Evolutionary conservation across 305 asterid species (phyloP).

Genomic region (Solanum chacoense): DNA sequence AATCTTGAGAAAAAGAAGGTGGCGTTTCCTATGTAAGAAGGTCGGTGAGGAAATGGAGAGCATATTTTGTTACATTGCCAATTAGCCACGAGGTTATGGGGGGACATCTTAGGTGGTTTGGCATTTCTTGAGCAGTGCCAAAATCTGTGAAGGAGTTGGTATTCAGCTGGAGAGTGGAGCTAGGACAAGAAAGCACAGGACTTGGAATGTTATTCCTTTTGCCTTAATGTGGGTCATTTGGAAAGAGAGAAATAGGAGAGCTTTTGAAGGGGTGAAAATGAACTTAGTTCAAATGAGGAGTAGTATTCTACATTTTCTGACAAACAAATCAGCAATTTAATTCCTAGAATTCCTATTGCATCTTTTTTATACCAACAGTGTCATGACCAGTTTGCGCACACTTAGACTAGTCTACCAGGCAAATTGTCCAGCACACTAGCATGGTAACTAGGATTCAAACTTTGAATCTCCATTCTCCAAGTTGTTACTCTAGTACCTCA

Average conservation of each 20-base stretch:
- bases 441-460: not conserved
- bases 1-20: not conserved
- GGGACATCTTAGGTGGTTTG: not conserved
- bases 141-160: not conserved
- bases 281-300: not conserved
- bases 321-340: not conserved
- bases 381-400: not conserved
- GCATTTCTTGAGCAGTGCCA: not conserved
- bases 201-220: not conserved
- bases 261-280: not conserved
- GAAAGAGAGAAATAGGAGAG: not conserved
- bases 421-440: not conserved
- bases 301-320: not conserved
- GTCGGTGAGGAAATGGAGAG: not conserved
- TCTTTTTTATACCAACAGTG: not conserved
- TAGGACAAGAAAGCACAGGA: not conserved
- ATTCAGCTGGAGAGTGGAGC: not conserved
- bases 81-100: not conserved
- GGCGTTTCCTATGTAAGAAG: not conserved
- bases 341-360: not conserved
- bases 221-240: not conserved
- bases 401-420: not conserved
- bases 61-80: not conserved
- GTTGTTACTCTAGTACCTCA: not conserved
- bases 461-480: not conserved